Percentiles rank a stretch among this genome's conserved stretches.
phyloP scores from a whole-genome alignment of 495 filamentous ascomycete species.

The Rhizodiscina lignyota region DNA sequence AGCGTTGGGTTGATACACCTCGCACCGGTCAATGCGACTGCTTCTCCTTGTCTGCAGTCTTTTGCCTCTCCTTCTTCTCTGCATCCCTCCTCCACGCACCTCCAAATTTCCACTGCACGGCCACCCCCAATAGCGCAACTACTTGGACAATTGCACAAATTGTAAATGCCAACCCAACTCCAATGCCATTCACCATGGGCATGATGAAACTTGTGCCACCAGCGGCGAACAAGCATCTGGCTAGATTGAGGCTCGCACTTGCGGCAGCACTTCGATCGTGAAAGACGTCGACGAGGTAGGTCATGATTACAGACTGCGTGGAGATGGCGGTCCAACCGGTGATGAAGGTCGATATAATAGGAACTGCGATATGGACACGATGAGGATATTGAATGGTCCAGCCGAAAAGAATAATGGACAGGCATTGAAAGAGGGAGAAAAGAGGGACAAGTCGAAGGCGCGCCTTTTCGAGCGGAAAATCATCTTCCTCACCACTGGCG shows the following conservation, averaged over 20 bases:
- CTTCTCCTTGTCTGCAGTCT: no score
- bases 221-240: constrained; percentile 24
- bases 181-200: constrained; percentile 21
- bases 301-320: constrained; percentile 21
- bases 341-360: constrained; percentile 23
- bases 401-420: constrained; percentile 24
- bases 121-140: no score
- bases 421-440: constrained; percentile 16
- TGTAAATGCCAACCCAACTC: constrained; percentile 15
- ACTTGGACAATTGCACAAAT: no score
- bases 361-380: constrained; percentile 9
- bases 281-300: constrained; percentile 27
- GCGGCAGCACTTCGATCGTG: constrained; percentile 20
- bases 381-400: constrained; percentile 12
- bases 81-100: no score
- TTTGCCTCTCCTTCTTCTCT: no score
- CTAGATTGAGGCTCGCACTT: constrained; percentile 24
- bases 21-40: no score
- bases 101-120: no score
- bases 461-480: constrained; percentile 26
- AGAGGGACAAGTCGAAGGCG: constrained; percentile 18
- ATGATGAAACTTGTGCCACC: constrained; percentile 21
- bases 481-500: constrained; percentile 8
- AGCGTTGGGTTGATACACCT: no score
- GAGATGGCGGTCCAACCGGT: constrained; percentile 25